phyloP scores from a whole-genome alignment of 176 grass and related monocot genomes.

The Musa troglodytarum region DNA sequence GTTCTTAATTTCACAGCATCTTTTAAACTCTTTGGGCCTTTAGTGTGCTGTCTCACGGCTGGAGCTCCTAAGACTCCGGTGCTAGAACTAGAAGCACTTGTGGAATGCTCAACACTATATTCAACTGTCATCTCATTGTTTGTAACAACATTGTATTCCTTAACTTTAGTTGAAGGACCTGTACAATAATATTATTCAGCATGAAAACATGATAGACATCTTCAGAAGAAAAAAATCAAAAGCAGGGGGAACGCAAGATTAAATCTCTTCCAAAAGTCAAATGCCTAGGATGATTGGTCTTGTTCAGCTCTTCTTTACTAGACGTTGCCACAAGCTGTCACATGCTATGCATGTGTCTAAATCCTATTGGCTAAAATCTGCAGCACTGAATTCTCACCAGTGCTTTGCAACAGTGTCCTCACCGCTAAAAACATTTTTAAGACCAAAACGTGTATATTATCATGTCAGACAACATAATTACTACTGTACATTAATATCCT shows the following conservation, averaged over 20 bases:
- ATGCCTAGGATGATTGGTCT: background rate
- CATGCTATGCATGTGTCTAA: background rate
- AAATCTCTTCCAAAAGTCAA: background rate
- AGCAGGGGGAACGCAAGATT: background rate
- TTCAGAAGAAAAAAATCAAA: background rate
- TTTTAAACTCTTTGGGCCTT: constrained; percentile 61
- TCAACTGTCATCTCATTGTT: constrained; percentile 28
- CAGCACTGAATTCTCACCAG: too few relatives aligned
- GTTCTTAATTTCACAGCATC: constrained; percentile 74
- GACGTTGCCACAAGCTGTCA: background rate
- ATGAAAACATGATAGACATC: background rate
- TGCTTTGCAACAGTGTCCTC: too few relatives aligned
- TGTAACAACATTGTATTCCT: constrained; percentile 24
- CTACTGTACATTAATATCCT: too few relatives aligned
- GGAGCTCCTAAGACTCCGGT: constrained; percentile 25
- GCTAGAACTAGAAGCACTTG: constrained; percentile 23
- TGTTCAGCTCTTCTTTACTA: too few relatives aligned
- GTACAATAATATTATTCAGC: background rate
- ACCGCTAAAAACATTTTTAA: too few relatives aligned
- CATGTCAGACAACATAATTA: too few relatives aligned
- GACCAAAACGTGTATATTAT: too few relatives aligned
- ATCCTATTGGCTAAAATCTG: too few relatives aligned
- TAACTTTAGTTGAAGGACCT: background rate
- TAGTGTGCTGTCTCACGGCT: constrained; percentile 28
- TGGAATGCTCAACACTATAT: constrained; percentile 18